Conservation (phyloP, 73 alveolate species). For the Symbiodinium pilosum region DNA sequence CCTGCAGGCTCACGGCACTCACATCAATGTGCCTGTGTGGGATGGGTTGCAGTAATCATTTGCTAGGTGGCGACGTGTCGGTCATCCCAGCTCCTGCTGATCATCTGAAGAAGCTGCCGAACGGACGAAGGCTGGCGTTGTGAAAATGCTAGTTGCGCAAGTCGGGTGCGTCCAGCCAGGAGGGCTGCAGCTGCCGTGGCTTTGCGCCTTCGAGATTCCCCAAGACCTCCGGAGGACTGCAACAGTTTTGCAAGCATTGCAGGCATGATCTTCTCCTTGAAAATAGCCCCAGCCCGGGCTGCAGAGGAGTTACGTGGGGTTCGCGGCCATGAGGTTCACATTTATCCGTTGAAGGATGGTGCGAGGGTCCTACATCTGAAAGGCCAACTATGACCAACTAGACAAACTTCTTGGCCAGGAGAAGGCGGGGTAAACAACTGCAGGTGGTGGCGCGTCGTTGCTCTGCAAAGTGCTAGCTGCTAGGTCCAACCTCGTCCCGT, state of each 20-base stretch:
- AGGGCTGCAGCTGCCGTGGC: not conserved
- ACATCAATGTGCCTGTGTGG: too few relatives aligned
- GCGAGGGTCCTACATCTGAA: not conserved
- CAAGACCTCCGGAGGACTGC: not conserved
- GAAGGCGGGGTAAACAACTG: not conserved
- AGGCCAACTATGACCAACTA: slow-evolving; percentile 44
- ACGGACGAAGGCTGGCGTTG: not conserved
- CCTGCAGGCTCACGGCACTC: not conserved
- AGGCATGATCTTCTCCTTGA: too few relatives aligned
- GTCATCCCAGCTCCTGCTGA: not conserved
- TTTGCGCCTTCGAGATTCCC: not conserved
- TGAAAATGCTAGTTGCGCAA: too few relatives aligned
- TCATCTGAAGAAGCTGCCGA: not conserved
- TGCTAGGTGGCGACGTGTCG: not conserved
- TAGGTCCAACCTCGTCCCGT: not conserved
- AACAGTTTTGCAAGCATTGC: too few relatives aligned
- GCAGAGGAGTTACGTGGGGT: not conserved
- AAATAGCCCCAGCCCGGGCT: not conserved
- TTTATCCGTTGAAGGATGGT: too few relatives aligned
- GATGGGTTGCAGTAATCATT: too few relatives aligned
- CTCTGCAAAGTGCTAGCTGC: not conserved
- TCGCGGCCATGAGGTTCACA: not conserved
- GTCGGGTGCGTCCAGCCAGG: not conserved
- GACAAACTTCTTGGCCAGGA: slow-evolving; percentile 65
- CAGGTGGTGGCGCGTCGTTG: not conserved